phyloP scores from a whole-genome alignment of 2,329 filamentous ascomycete species.

The Fusarium concolor region DNA sequence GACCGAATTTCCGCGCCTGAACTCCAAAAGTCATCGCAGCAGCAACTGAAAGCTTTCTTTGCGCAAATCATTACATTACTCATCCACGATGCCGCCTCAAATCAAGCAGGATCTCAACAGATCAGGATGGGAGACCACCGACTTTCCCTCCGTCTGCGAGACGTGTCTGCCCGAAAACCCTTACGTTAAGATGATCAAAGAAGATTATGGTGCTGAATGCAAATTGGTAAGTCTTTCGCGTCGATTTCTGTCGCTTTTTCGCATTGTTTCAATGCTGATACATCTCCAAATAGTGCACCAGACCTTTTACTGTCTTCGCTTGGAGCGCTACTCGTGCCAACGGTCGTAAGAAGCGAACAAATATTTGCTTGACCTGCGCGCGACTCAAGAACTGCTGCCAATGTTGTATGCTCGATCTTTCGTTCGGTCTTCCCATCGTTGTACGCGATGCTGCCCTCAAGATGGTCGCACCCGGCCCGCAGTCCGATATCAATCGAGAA shows the following conservation, averaged over 20 bases:
- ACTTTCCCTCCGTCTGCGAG: constrained; percentile 90
- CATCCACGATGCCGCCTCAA: constrained; percentile 77
- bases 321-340: constrained; percentile 93
- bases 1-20: constrained; percentile 44
- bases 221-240: constrained; percentile 63
- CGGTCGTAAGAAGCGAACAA: constrained; percentile 90
- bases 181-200: constrained; percentile 99
- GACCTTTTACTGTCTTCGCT: constrained; percentile 94
- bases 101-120: constrained; percentile 97
- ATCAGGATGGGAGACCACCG: constrained; percentile 94
- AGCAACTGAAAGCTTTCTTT: constrained; percentile 22
- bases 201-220: constrained; percentile 91
- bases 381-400: constrained; percentile 99
- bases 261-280: not conserved
- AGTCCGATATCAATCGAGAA: constrained; percentile 93
- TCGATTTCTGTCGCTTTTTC: not conserved
- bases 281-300: constrained; percentile 71
- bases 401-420: constrained; percentile 97
- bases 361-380: constrained; percentile 95
- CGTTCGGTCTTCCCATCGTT: constrained; percentile 93
- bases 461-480: constrained; percentile 94
- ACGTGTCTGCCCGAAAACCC: constrained; percentile 95
- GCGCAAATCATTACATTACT: constrained; percentile 37
- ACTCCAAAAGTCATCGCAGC: constrained; percentile 43
- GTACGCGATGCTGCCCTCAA: constrained; percentile 96